Conservation (phyloP, 768 basidiomycete species). For the Sarcodon aspratus region DNA sequence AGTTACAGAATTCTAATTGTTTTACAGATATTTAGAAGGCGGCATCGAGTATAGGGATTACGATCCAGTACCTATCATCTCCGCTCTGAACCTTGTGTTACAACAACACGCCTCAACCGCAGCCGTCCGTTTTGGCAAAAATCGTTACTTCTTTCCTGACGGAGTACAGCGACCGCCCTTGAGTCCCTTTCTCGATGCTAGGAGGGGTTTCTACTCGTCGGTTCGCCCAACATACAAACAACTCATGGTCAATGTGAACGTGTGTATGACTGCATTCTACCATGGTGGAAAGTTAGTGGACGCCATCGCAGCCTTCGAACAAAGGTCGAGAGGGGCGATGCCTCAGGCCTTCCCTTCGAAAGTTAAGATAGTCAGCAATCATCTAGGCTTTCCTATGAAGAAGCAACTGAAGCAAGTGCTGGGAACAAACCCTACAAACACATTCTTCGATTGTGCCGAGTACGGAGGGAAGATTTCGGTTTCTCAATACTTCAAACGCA, state of each 20-base stretch:
- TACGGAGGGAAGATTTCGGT: slow-evolving; percentile 45
- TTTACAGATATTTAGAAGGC: slow-evolving; percentile 44
- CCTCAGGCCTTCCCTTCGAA: slow-evolving; percentile 37
- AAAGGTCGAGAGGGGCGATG: slow-evolving; percentile 29
- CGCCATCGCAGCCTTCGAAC: slow-evolving; percentile 37
- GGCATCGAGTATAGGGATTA: slow-evolving; percentile 38
- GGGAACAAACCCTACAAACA: slow-evolving; percentile 15
- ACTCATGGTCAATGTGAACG: slow-evolving; percentile 43
- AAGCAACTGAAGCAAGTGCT: slow-evolving; percentile 28
- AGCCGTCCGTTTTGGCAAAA: slow-evolving; percentile 53
- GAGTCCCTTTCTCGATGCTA: slow-evolving; percentile 13
- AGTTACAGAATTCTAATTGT: background rate
- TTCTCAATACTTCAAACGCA: slow-evolving; percentile 48
- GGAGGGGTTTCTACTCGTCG: slow-evolving; percentile 40
- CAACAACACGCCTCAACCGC: slow-evolving; percentile 41
- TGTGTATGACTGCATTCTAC: slow-evolving; percentile 44
- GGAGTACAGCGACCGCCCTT: slow-evolving; percentile 6
- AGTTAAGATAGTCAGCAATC: slow-evolving; percentile 44
- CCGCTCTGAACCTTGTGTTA: slow-evolving; percentile 56
- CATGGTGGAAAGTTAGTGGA: slow-evolving; percentile 52
- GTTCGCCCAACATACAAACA: slow-evolving; percentile 35
- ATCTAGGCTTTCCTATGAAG: slow-evolving; percentile 45
- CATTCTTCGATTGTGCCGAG: slow-evolving; percentile 44
- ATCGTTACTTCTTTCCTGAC: slow-evolving; percentile 51
- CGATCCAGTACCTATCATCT: slow-evolving; percentile 46